These are phyloP conservation scores for Melampsora americana DNA, from an alignment of 1,284 basidiomycete species.

Conservation along the genomic window DNA sequence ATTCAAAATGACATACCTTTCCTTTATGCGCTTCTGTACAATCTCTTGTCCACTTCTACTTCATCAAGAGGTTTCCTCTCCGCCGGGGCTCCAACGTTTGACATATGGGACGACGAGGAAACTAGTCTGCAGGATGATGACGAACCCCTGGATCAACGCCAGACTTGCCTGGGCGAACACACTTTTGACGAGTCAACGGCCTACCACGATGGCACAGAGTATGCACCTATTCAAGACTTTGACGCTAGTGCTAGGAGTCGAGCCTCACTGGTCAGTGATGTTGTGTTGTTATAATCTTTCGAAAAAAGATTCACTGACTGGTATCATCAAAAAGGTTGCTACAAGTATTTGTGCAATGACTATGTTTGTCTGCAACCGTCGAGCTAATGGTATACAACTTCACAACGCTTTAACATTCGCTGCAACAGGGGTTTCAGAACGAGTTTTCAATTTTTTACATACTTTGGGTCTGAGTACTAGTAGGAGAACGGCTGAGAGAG, in stretches of 20 bases:
- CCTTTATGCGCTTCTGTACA: too few species aligned
- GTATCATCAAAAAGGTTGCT: neutral
- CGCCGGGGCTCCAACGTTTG: too few species aligned
- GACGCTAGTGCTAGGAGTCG: neutral
- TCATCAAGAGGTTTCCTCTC: too few species aligned
- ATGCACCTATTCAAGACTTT: neutral
- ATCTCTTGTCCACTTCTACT: too few species aligned
- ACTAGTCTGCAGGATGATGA: too few species aligned
- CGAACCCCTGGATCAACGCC: too few species aligned
- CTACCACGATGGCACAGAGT: neutral
- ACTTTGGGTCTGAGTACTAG: neutral
- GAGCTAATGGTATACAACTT: conserved; percentile 13
- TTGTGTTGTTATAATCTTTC: neutral
- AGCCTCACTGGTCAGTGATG: neutral
- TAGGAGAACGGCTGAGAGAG: conserved; percentile 1
- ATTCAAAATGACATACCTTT: too few species aligned
- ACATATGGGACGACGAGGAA: too few species aligned
- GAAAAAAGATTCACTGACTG: neutral
- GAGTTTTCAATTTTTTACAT: conserved; percentile 1
- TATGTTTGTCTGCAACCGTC: conserved; percentile 6
- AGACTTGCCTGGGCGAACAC: too few species aligned
- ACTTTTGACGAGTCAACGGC: neutral
- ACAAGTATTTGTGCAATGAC: conserved; percentile 17
- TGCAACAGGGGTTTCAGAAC: conserved; percentile 3
- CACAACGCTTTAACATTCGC: neutral